Conservation (phyloP, 1,284 basidiomycete species). For the Wallemia ichthyophaga region DNA sequence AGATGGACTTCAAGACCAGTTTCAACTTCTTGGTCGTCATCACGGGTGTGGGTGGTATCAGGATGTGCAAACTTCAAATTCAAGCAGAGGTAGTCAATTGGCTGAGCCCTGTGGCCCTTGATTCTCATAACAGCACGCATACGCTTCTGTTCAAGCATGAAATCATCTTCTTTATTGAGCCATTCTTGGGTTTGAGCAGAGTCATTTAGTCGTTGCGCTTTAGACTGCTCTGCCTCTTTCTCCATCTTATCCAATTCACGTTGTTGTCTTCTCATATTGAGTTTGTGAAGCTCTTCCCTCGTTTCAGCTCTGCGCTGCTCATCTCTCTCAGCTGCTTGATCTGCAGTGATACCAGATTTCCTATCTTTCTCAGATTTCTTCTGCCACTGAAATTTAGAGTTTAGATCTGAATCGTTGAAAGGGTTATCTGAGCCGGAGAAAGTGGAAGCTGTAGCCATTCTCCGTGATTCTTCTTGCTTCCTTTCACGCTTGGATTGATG, state of each 20-base stretch:
- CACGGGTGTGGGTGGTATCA: slow-evolving; percentile 17
- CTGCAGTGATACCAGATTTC: slow-evolving; percentile 49
- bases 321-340: slow-evolving; percentile 54
- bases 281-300: slow-evolving; percentile 64
- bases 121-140: slow-evolving; percentile 72
- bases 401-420: slow-evolving; percentile 85
- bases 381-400: slow-evolving; percentile 87
- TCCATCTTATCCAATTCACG: slow-evolving; percentile 62
- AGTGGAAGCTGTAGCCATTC: slow-evolving; percentile 49
- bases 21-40: slow-evolving; percentile 42
- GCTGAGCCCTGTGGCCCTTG: slow-evolving; percentile 80
- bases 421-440: slow-evolving; percentile 89
- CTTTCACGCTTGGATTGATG: slow-evolving; percentile 23
- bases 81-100: slow-evolving; percentile 73
- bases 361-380: slow-evolving; percentile 92
- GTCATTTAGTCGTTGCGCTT: slow-evolving; percentile 65
- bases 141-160: slow-evolving; percentile 80
- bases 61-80: slow-evolving; percentile 59
- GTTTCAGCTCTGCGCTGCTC: slow-evolving; percentile 56
- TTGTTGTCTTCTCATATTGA: slow-evolving; percentile 69
- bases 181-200: slow-evolving; percentile 92
- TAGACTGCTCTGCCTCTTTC: slow-evolving; percentile 68
- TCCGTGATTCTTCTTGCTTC: slow-evolving; percentile 59
- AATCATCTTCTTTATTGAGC: slow-evolving; percentile 88
- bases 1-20: slow-evolving; percentile 86